Evolutionary conservation across 2,329 filamentous ascomycete species (phyloP).

Genomic region (Tolypocladium cylindrosporum): DNA sequence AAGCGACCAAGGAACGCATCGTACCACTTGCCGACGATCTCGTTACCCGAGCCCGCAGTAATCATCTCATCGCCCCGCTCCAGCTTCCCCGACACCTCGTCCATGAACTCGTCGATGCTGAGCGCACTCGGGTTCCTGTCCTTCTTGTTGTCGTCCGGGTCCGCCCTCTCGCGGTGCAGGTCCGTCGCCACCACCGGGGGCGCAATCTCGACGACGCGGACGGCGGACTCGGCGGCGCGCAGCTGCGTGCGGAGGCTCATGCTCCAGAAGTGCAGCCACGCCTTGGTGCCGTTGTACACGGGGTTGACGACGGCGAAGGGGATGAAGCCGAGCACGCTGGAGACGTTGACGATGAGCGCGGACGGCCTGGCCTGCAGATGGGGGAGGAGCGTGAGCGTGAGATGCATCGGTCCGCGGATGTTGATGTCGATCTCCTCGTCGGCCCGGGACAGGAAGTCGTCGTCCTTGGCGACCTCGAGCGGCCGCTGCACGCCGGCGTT

Average conservation of each 20-base stretch:
- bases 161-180: slow-evolving; percentile 42
- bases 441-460: slow-evolving; percentile 36
- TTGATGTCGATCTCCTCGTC: slow-evolving; percentile 51
- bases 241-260: slow-evolving; percentile 45
- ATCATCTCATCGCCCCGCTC: slow-evolving; percentile 38
- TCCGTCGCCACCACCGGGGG: slow-evolving; percentile 45
- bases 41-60: slow-evolving; percentile 29
- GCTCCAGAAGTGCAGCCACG: slow-evolving; percentile 46
- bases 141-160: slow-evolving; percentile 51
- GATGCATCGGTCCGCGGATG: slow-evolving; percentile 46
- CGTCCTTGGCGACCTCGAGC: slow-evolving; percentile 29
- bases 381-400: slow-evolving; percentile 35
- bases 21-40: slow-evolving; percentile 34
- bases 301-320: slow-evolving; percentile 45
- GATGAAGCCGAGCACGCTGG: slow-evolving; percentile 40
- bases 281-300: slow-evolving; percentile 50
- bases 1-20: slow-evolving; percentile 21
- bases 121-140: slow-evolving; percentile 32
- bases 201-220: slow-evolving; percentile 44
- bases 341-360: slow-evolving; percentile 42
- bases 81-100: slow-evolving; percentile 31
- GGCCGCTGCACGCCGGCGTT: slow-evolving; percentile 49
- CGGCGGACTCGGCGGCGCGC: slow-evolving; percentile 20
- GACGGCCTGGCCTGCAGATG: slow-evolving; percentile 34
- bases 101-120: slow-evolving; percentile 43